Percentiles rank a stretch among this genome's conserved stretches.
Conservation (phyloP, 495 filamentous ascomycete species). For the Annulohypoxylon moriforme region DNA sequence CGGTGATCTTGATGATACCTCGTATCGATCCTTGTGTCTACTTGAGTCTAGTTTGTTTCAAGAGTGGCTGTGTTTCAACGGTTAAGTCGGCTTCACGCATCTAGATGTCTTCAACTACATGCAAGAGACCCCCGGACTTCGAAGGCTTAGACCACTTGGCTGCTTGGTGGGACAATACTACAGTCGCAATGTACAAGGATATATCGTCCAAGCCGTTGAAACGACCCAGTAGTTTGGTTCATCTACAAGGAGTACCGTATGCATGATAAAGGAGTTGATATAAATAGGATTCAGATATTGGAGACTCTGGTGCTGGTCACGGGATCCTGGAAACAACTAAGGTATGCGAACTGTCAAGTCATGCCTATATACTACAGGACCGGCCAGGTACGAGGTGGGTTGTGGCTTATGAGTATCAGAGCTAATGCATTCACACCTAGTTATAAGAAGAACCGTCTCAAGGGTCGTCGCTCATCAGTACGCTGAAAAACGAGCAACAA, state of each 20-base stretch:
- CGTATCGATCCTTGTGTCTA: neutral
- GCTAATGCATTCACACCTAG: neutral
- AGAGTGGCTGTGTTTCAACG: neutral
- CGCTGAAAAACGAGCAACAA: neutral
- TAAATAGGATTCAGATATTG: neutral
- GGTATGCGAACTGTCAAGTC: neutral
- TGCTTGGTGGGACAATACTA: neutral
- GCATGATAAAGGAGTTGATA: constrained; percentile 15
- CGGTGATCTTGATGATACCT: constrained; percentile 1
- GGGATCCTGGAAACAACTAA: neutral
- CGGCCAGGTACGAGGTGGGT: neutral
- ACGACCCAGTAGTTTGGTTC: constrained; percentile 21
- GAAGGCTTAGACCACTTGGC: neutral
- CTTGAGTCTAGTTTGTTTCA: neutral
- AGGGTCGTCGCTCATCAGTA: neutral
- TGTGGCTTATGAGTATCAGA: neutral
- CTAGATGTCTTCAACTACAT: neutral
- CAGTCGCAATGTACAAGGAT: neutral
- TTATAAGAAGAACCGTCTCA: neutral
- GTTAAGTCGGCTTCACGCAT: neutral
- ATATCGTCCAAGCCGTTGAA: neutral
- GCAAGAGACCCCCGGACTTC: neutral
- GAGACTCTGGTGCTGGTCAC: neutral
- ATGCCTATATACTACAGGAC: neutral
- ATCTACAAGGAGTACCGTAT: neutral